phyloP scores from a whole-genome alignment of 2,329 filamentous ascomycete species.

The Immersiporthe knoxdaviesiana region DNA sequence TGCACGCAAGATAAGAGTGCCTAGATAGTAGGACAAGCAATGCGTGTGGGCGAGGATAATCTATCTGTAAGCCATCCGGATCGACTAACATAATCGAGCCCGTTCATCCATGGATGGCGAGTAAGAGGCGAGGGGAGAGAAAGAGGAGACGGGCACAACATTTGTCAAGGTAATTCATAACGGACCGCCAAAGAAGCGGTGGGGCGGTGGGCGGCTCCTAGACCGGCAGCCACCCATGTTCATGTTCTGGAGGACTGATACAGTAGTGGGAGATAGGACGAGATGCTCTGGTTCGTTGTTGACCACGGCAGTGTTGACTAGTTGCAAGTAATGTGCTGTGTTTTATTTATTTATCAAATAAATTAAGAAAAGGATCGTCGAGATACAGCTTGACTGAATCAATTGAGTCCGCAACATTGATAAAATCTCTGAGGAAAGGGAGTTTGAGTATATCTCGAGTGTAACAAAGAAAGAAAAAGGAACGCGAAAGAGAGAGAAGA shows the following conservation, averaged over 20 bases:
- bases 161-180: conserved; percentile 28
- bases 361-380: neutral
- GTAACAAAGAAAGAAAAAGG: neutral
- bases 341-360: no score
- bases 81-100: neutral
- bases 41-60: neutral
- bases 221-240: conserved; percentile 6
- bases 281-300: neutral
- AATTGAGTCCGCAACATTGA: neutral
- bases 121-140: no score
- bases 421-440: no score
- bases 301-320: neutral
- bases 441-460: neutral
- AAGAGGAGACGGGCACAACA: neutral
- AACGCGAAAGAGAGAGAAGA: neutral
- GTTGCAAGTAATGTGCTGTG: neutral
- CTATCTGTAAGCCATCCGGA: neutral
- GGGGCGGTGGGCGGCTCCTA: neutral
- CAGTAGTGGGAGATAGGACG: neutral
- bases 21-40: neutral
- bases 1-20: conserved; percentile 24
- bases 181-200: conserved; percentile 21
- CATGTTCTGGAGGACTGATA: neutral
- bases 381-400: neutral
- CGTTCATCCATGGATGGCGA: neutral